Percentiles rank a stretch among this genome's conserved stretches.
Conservation (phyloP, 1,284 basidiomycete species). For the Phylloporus gajari region DNA sequence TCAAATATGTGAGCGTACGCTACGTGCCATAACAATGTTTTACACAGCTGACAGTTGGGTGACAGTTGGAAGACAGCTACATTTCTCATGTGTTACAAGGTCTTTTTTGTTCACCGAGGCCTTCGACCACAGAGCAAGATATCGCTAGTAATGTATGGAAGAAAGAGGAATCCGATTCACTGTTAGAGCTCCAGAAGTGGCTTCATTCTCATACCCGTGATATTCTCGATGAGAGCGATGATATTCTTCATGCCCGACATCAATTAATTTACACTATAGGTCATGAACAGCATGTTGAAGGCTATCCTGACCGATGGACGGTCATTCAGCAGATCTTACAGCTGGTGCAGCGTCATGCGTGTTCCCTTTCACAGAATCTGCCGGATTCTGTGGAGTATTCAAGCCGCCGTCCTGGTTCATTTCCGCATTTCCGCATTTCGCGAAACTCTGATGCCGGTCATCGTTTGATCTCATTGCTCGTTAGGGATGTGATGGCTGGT, state of each 20-base stretch:
- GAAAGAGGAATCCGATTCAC: too few species aligned
- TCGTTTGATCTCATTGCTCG: conserved; percentile 34
- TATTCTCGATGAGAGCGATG: conserved; percentile 63
- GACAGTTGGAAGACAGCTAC: too few species aligned
- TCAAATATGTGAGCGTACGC: too few species aligned
- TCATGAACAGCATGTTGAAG: conserved; percentile 51
- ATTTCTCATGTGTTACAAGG: too few species aligned
- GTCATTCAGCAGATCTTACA: conserved; percentile 52
- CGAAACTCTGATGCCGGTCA: conserved; percentile 30
- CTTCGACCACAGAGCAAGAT: too few species aligned
- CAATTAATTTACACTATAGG: conserved; percentile 61
- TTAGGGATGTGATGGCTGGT: conserved; percentile 45
- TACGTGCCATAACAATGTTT: too few species aligned
- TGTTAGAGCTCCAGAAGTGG: background rate
- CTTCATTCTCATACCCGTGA: conserved; percentile 46
- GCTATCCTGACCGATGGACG: conserved; percentile 57
- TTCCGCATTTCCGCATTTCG: conserved; percentile 49
- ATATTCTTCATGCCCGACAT: conserved; percentile 57
- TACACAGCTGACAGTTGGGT: too few species aligned
- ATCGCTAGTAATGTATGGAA: too few species aligned
- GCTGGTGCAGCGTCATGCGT: conserved; percentile 27
- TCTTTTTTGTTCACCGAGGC: too few species aligned
- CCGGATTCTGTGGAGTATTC: conserved; percentile 21
- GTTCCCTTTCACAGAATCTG: background rate
- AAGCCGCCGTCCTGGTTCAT: conserved; percentile 27